Percentiles rank a stretch among this genome's conserved stretches.
Conservation (phyloP, 805 yeast genomes). For the Candida parachauliodes region DNA sequence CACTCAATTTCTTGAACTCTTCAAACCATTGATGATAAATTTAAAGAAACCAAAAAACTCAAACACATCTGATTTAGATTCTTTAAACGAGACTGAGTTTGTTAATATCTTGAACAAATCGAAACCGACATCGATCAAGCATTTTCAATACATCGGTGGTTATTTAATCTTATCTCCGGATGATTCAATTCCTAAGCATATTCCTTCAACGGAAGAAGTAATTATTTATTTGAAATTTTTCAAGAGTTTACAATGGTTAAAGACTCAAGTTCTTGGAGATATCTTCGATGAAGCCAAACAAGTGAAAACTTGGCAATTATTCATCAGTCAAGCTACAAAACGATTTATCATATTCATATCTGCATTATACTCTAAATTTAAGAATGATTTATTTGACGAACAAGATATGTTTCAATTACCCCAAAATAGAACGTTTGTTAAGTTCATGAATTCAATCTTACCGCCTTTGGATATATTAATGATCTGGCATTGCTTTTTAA, state of each 20-base stretch:
- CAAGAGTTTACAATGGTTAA: not conserved
- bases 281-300: not conserved
- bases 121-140: slow-evolving; percentile 1
- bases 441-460: not conserved
- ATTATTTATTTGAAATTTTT: slow-evolving; percentile 1
- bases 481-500: not conserved
- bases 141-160: slow-evolving; percentile 1
- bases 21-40: not conserved
- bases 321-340: slow-evolving; percentile 1
- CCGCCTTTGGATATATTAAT: slow-evolving; percentile 2
- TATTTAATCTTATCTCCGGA: not conserved
- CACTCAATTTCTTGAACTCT: too few species aligned
- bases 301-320: slow-evolving; percentile 1
- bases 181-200: not conserved
- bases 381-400: not conserved
- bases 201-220: not conserved
- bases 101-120: not conserved
- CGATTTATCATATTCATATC: not conserved
- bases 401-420: slow-evolving; percentile 3
- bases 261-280: slow-evolving; percentile 2
- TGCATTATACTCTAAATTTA: slow-evolving; percentile 1
- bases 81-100: not conserved
- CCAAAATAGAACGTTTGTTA: not conserved
- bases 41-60: not conserved
- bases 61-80: not conserved